A percentile compares a stretch with the other conserved stretches of the same genome.
These are phyloP conservation scores for Saussurea involucrata DNA, from an alignment of 129 eudicot genomes.

Conservation along the genomic window DNA sequence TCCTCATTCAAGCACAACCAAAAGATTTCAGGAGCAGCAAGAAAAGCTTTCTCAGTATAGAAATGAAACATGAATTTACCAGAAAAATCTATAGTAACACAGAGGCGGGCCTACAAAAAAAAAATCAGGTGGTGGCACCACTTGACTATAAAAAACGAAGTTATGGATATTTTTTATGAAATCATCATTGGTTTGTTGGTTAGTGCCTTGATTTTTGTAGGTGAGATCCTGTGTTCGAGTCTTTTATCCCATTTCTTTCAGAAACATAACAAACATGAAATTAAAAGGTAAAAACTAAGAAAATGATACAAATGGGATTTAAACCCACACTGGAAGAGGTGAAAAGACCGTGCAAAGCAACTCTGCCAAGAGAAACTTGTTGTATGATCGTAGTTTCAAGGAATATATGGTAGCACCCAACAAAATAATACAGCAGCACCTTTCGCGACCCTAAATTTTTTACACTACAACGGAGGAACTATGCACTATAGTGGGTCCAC, in stretches of 20 bases:
- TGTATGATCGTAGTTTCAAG: too few species aligned
- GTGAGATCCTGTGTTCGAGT: background rate
- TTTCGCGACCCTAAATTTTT: background rate
- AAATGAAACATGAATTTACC: constrained; percentile 8
- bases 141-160: background rate
- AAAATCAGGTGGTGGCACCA: background rate
- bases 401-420: too few species aligned
- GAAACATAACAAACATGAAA: background rate
- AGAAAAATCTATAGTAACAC: background rate
- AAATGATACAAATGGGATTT: background rate
- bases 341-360: background rate
- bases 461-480: background rate
- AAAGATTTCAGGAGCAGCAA: constrained; percentile 19
- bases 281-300: background rate
- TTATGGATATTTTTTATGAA: background rate
- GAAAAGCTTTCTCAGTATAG: constrained; percentile 5
- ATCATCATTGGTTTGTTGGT: background rate
- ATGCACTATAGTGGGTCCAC: too few species aligned
- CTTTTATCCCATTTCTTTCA: background rate
- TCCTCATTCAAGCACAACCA: constrained; percentile 28
- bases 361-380: background rate
- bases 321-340: background rate
- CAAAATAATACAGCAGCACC: background rate
- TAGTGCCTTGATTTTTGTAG: background rate
- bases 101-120: background rate